A percentile compares a stretch with the other conserved stretches of the same genome.
Evolutionary conservation across 495 filamentous ascomycete genomes (phyloP).

Genomic region (Aspergillus kassunensis): DNA sequence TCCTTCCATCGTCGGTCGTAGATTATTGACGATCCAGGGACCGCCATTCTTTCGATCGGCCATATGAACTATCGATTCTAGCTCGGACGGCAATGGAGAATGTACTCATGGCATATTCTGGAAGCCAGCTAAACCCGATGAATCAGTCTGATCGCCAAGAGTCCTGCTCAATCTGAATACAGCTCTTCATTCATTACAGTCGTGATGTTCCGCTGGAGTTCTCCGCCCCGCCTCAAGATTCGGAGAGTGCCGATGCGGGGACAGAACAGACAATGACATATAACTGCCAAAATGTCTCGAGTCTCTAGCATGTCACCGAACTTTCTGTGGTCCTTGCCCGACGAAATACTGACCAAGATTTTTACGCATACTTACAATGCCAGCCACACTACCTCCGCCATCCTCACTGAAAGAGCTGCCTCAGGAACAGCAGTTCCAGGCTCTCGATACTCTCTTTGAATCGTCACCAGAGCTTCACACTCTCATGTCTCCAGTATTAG

Average conservation of each 20-base stretch:
- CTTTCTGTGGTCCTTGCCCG: too few relatives aligned
- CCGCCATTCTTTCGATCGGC: too few relatives aligned
- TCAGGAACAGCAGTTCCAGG: conserved; percentile 50
- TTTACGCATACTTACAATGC: conserved; percentile 5
- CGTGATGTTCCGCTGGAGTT: conserved; percentile 16
- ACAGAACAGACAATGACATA: background rate
- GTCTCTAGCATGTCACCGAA: too few relatives aligned
- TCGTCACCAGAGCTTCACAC: conserved; percentile 70
- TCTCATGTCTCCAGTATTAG: conserved; percentile 63
- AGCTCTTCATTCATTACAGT: too few relatives aligned
- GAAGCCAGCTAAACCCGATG: background rate
- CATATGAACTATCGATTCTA: background rate
- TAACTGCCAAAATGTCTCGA: too few relatives aligned
- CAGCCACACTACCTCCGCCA: conserved; percentile 47
- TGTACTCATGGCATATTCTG: background rate
- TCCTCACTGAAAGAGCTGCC: conserved; percentile 51
- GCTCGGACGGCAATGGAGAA: background rate
- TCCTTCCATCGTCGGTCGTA: too few relatives aligned
- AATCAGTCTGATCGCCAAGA: background rate
- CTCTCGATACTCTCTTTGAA: conserved; percentile 86
- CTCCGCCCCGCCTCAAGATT: conserved; percentile 21
- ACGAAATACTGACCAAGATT: background rate
- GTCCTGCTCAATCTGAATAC: too few relatives aligned
- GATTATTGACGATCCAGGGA: too few relatives aligned
- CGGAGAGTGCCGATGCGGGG: conserved; percentile 34